These are phyloP conservation scores for Phialocephala sp. DNA, from an alignment of 2,329 filamentous ascomycete species.

Conservation along the genomic window DNA sequence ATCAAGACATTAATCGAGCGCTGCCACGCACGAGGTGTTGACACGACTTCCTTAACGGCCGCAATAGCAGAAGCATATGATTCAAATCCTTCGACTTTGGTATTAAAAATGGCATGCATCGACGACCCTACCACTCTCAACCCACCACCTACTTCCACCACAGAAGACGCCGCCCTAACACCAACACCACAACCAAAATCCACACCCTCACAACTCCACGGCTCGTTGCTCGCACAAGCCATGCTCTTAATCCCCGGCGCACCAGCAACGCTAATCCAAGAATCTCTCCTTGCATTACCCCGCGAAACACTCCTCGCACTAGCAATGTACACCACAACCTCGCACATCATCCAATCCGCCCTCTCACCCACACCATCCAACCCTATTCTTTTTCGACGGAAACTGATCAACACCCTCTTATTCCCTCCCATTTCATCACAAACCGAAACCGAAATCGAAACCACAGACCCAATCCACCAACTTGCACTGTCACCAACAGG, in stretches of 20 bases:
- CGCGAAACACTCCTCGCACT: conserved; percentile 65
- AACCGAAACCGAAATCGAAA: not conserved
- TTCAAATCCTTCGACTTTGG: conserved; percentile 53
- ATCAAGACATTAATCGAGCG: conserved; percentile 84
- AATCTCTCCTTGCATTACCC: conserved; percentile 67
- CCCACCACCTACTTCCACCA: not conserved
- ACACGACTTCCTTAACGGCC: conserved; percentile 58
- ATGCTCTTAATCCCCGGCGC: conserved; percentile 77
- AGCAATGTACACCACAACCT: conserved; percentile 56
- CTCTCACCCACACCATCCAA: conserved; percentile 60
- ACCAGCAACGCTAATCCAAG: conserved; percentile 73
- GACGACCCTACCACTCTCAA: conserved; percentile 46
- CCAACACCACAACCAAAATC: conserved; percentile 38
- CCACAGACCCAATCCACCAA: conserved; percentile 28
- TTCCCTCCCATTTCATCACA: conserved; percentile 36
- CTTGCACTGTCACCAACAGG: conserved; percentile 63
- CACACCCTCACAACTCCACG: conserved; percentile 71
- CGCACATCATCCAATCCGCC: conserved; percentile 68
- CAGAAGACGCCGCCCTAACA: conserved; percentile 19
- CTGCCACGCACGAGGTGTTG: conserved; percentile 70
- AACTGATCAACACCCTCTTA: conserved; percentile 65
- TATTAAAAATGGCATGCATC: conserved; percentile 65
- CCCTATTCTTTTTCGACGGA: conserved; percentile 65
- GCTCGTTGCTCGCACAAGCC: conserved; percentile 78
- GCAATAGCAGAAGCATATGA: conserved; percentile 61